Evolutionary conservation across 148 eudicot species (phyloP).

Genomic region (Gaultheria prostrata): DNA sequence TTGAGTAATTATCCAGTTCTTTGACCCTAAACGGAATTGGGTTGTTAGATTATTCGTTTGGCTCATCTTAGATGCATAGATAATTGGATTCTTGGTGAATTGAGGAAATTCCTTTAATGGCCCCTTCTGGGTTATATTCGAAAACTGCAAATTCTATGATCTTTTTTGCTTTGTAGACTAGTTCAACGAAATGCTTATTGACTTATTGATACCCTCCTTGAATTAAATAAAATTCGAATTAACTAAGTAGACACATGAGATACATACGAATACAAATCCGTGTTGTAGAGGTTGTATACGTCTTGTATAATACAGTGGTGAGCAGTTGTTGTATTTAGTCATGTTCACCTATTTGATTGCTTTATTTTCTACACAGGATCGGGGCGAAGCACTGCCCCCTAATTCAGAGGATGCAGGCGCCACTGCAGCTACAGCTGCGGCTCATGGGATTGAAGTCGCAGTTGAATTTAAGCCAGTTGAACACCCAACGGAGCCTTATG

Average conservation of each 20-base stretch:
- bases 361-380: slow-evolving; percentile 41
- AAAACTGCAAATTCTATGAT: background rate
- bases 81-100: background rate
- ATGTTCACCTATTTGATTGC: background rate
- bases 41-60: background rate
- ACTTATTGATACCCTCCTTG: background rate
- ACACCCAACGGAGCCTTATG: slow-evolving; percentile 74
- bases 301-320: background rate
- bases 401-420: slow-evolving; percentile 34
- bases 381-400: slow-evolving; percentile 41
- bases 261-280: background rate
- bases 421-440: slow-evolving; percentile 22
- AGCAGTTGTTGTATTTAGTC: background rate
- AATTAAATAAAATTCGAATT: background rate
- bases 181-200: background rate
- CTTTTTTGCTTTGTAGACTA: background rate
- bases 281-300: background rate
- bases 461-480: slow-evolving; percentile 86
- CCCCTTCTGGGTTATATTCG: background rate
- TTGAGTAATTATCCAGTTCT: background rate
- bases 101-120: background rate
- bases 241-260: background rate
- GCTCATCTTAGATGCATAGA: background rate
- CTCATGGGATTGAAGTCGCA: slow-evolving; percentile 62
- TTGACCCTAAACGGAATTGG: background rate